Evolutionary conservation across 192 early-diverging fungal species (phyloP), one percentile per base, ranked within the genome.

Genomic region (Oehlia diaphana): DNA sequence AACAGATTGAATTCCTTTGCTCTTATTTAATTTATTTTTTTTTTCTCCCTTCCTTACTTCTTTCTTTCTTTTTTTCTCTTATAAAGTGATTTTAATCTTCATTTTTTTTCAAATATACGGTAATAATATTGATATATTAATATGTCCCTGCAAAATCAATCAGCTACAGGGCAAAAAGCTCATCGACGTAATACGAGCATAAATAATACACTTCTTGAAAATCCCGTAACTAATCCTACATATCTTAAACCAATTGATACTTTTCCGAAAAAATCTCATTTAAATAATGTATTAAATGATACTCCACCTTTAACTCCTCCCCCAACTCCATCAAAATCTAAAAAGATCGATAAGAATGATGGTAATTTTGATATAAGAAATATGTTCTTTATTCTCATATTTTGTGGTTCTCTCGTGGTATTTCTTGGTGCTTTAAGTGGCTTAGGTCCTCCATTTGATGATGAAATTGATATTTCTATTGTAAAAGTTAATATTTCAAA

Each of bases 381-480:
- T 4, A 8, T 78, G n/a, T 16, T 78, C 12, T 78, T 49, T 35
- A 31, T 58, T 10, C 3, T 78, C 6, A 47, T 53, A 2, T 78
- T 78, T 31, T 69, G 66, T 68, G 26, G 44, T 8, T 64, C 76
- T 26, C 19, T 78, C 12, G 39, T 78, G 2, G 23, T 78, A 50
- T 78, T 78, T 50, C 37, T 78, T 2, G 44, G 42, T 21, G 67
- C 65, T 53, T 68, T 78, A 21, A n/a, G 19, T 26, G 77, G 77
- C 5, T 16, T 78, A 33, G 77, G 66, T 39, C 9, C 10, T n/a
- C 64, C 66, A 1, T 26, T 69, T 49, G 77, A 78, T 37, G 77
- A 78, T 68, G 63, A 68, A 2, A 3, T 31, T 26, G 21, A 44
- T 14, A 65, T 13, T 39, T 8, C 39, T 42, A 65, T 23, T 23